Evolutionary conservation across 78 protist genomes (phyloP).

Genomic region (Diacronema lutheri): DNA sequence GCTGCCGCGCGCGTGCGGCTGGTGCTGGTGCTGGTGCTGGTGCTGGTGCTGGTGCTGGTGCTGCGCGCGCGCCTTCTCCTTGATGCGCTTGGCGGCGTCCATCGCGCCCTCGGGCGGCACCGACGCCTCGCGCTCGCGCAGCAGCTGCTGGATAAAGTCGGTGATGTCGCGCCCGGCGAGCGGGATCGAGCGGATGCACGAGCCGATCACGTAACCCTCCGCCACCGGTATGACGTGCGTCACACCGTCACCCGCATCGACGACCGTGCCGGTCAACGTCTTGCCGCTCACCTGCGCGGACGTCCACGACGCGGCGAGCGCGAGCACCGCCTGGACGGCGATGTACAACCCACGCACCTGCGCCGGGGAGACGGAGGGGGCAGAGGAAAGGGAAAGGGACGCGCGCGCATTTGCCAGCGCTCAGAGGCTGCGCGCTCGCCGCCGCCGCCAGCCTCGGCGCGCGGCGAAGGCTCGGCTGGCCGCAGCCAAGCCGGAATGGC

Average conservation of each 20-base stretch:
- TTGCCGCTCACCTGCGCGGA: slow-evolving; percentile 30
- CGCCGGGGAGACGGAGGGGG: not conserved
- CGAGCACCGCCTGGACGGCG: slow-evolving; percentile 98
- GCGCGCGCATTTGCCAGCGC: no score
- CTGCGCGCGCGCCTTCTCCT: not conserved
- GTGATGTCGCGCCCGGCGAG: slow-evolving; percentile 98
- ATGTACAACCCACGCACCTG: slow-evolving; percentile 84
- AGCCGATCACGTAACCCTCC: slow-evolving; percentile 86
- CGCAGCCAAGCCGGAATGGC: no score
- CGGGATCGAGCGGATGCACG: slow-evolving; percentile 94
- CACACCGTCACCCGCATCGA: slow-evolving; percentile 98
- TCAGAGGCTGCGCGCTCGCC: no score
- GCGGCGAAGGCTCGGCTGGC: no score
- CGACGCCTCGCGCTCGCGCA: slow-evolving; percentile 91
- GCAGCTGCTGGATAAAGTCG: slow-evolving; percentile 84
- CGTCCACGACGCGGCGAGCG: slow-evolving; percentile 93
- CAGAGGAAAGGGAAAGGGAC: no score
- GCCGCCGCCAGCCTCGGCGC: no score
- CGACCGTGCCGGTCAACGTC: slow-evolving; percentile 94
- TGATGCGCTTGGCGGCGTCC: slow-evolving; percentile 52
- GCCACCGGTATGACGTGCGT: slow-evolving; percentile 99
- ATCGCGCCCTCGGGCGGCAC: slow-evolving; percentile 91
- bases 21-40: slow-evolving; percentile 63
- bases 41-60: not conserved
- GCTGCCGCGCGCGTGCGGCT: no score